Percentiles rank a stretch among this genome's conserved stretches.
Conservation (phyloP, 2,329 filamentous ascomycete species). For the Cercospora zeae-maydis region DNA sequence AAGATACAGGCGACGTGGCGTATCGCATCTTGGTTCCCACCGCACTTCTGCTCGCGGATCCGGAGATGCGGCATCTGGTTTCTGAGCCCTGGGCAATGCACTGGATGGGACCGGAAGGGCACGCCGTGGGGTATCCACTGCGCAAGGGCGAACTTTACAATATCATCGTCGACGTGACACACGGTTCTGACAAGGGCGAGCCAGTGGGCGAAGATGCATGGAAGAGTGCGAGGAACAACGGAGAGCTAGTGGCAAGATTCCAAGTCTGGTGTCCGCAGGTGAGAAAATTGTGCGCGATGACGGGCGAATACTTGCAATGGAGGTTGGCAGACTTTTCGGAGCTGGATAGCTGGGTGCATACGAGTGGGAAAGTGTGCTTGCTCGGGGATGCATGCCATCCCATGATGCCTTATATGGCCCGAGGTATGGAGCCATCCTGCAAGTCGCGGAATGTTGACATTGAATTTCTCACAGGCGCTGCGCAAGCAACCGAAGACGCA, state of each 20-base stretch:
- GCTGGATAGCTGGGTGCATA: background rate
- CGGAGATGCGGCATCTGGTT: conserved; percentile 30
- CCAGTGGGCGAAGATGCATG: background rate
- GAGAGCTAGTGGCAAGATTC: background rate
- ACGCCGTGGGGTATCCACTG: conserved; percentile 36
- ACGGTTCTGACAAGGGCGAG: background rate
- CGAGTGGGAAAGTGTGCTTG: background rate
- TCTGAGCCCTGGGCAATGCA: conserved; percentile 31
- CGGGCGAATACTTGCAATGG: background rate
- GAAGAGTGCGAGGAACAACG: background rate
- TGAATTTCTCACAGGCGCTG: conserved; percentile 36
- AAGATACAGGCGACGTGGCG: background rate
- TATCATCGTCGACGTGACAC: background rate
- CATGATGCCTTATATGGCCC: background rate
- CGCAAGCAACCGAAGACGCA: conserved; percentile 66
- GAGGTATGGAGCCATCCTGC: background rate
- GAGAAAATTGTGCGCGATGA: background rate
- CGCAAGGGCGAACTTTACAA: conserved; percentile 25
- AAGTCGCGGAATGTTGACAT: background rate
- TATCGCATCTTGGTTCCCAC: background rate
- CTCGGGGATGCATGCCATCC: background rate
- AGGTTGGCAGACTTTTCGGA: background rate
- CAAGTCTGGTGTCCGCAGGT: background rate
- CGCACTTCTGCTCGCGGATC: conserved; percentile 16
- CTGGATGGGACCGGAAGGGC: conserved; percentile 36